A percentile compares a stretch with the other conserved stretches of the same genome.
Conservation (phyloP, 2,329 filamentous ascomycete genomes). For the Xylaria sp. region DNA sequence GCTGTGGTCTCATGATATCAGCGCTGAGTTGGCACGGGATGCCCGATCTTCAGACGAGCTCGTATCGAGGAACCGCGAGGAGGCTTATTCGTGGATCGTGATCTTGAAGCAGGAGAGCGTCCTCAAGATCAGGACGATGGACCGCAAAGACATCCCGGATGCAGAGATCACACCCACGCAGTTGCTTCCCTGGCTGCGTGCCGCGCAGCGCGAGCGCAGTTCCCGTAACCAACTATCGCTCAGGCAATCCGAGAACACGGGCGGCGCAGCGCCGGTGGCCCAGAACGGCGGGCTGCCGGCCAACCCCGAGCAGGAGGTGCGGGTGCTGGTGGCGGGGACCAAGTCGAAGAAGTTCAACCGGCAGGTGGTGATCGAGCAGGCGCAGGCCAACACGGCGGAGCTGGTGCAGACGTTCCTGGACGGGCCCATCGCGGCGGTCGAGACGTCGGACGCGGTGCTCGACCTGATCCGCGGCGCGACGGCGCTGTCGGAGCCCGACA, state of each 20-base stretch:
- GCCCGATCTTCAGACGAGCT: conserved; percentile 79
- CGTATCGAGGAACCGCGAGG: conserved; percentile 73
- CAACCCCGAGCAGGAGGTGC: conserved; percentile 71
- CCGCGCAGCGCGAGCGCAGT: conserved; percentile 80
- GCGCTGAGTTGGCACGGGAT: conserved; percentile 83
- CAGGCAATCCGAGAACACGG: conserved; percentile 17
- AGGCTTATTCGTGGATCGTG: conserved; percentile 82
- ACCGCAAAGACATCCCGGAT: conserved; percentile 74
- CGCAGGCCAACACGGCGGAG: conserved; percentile 60
- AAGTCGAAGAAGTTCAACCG: conserved; percentile 92
- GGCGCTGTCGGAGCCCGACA: conserved; percentile 75
- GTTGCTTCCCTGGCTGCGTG: conserved; percentile 77
- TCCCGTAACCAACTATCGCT: conserved; percentile 43
- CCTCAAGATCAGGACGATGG: conserved; percentile 79
- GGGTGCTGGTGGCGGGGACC: conserved; percentile 80
- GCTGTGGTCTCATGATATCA: conserved; percentile 83
- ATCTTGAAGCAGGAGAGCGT: conserved; percentile 78
- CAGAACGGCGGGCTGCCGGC: conserved; percentile 27
- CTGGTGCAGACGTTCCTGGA: conserved; percentile 72
- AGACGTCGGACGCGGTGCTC: conserved; percentile 82
- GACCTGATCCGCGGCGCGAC: conserved; percentile 78
- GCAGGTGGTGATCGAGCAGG: conserved; percentile 81
- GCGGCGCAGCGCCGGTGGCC: conserved; percentile 11
- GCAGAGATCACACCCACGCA: conserved; percentile 74
- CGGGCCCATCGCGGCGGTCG: conserved; percentile 83